Evolutionary conservation across 176 grass and related monocot species (phyloP), one percentile per base, ranked within the genome.

Genomic region (Saccharum officinarum): DNA sequence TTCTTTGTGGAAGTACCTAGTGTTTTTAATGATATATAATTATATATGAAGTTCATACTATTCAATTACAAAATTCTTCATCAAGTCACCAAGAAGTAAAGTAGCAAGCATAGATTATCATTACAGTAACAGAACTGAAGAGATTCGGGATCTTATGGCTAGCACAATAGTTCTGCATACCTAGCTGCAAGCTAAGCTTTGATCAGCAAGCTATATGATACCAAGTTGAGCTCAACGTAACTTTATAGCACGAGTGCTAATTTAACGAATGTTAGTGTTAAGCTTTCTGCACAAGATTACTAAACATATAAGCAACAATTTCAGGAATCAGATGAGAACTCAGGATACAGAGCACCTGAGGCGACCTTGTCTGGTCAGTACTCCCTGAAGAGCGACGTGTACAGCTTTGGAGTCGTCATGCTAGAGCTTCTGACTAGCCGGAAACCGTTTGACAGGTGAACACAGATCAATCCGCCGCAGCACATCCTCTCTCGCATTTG

Each of bases 381-480:
- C 75, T 92, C 83, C n/a, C 75, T 96, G 71, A 99, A 94, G 90
- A 99, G 97, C 54, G 97, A 96, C 26, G 87, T 99, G 38, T 99
- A 95, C 78, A 92, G 92, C 82, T 99, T 99, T 11, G 97, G 93
- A 76, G 90, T 99, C 7, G 92, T 99, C 70, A 99, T 99, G 97
- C 88, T 98, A 42, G 97, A 96, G 67, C 93, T 98, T 74, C 87
- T 98, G 33, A 96, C 97, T 39, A 91, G 97, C 18, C 82, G 90
- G n/a, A 91, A 94, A 80, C 91, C 97, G 9, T 94, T 94, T 26
- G 97, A 98, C 79, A 92, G 91, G 97, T 95, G 61, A 80, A 6
- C 33, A 87, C 0, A 4, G 25, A 66, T 54, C 2, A 65, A 39
- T 13, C 11, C 34, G 0, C 7, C n/a, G 30, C 46, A 50, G 26